phyloP scores from a whole-genome alignment of 371 early-diverging fungal species.

The Mucor irregularis region DNA sequence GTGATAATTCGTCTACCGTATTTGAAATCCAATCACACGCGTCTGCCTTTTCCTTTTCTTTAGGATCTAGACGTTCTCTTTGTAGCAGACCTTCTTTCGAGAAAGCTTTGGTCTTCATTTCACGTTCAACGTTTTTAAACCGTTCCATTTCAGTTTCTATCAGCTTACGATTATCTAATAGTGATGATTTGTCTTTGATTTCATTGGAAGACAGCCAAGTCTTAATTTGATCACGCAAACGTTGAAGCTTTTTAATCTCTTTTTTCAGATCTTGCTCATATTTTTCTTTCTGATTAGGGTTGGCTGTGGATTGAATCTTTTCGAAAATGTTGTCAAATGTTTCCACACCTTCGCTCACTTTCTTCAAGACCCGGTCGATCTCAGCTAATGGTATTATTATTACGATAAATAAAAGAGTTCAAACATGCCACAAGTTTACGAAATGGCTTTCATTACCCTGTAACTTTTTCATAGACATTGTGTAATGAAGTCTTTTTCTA shows the following conservation, averaged over 20 bases:
- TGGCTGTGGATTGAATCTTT: constrained; percentile 83
- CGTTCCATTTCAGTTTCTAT: constrained; percentile 98
- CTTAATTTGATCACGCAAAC: constrained; percentile 96
- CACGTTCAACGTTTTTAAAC: constrained; percentile 96
- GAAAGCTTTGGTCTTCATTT: constrained; percentile 98
- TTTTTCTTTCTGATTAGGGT: constrained; percentile 92
- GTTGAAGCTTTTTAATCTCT: constrained; percentile 97
- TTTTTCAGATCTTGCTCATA: constrained; percentile 95
- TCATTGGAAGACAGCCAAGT: constrained; percentile 90
- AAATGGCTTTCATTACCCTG: constrained; percentile 11
- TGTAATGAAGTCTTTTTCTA: too few species aligned
- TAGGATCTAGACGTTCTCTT: constrained; percentile 87
- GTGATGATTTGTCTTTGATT: constrained; percentile 93
- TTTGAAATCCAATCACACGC: constrained; percentile 83
- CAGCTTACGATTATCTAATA: constrained; percentile 87
- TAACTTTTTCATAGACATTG: constrained; percentile 26
- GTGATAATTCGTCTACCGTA: constrained; percentile 77
- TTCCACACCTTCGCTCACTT: constrained; percentile 95
- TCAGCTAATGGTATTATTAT: too few species aligned
- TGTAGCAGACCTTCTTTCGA: constrained; percentile 94
- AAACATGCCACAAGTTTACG: background rate
- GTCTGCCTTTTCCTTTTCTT: constrained; percentile 88
- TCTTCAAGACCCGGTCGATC: constrained; percentile 88
- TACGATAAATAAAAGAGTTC: background rate
- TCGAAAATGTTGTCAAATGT: constrained; percentile 89